Percentiles rank a stretch among this genome's conserved stretches.
phyloP scores from a whole-genome alignment of 1,284 basidiomycete species.

The Apiotrichum veenhuisii region DNA sequence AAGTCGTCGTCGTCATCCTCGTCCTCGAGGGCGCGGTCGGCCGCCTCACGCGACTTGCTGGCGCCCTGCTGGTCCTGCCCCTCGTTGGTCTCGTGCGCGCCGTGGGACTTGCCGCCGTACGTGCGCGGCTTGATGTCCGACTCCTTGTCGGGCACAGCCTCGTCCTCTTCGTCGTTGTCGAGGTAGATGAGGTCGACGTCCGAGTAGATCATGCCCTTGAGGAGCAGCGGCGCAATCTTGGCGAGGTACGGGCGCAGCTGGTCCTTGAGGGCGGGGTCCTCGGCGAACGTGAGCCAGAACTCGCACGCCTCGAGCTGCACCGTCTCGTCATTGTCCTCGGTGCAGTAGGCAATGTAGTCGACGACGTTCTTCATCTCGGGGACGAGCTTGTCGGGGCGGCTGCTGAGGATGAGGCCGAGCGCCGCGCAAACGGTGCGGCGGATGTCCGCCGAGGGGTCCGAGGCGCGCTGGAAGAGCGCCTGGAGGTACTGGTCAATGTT shows the following conservation, averaged over 20 bases:
- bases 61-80: constrained; percentile 24
- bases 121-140: constrained; percentile 94
- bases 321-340: constrained; percentile 91
- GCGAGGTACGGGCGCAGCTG: constrained; percentile 80
- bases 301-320: constrained; percentile 97
- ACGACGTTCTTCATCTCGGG: constrained; percentile 94
- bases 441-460: constrained; percentile 87
- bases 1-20: constrained; percentile 83
- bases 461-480: constrained; percentile 88
- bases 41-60: constrained; percentile 41
- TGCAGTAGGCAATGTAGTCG: constrained; percentile 98
- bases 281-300: constrained; percentile 99
- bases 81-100: constrained; percentile 60
- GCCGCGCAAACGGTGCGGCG: constrained; percentile 95
- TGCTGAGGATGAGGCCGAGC: constrained; percentile 85
- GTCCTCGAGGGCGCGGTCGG: constrained; percentile 53
- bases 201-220: constrained; percentile 96
- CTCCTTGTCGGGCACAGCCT: constrained; percentile 85
- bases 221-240: constrained; percentile 85
- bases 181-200: constrained; percentile 95
- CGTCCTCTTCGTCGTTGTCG: constrained; percentile 80
- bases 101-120: constrained; percentile 75
- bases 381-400: constrained; percentile 91
- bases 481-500: constrained; percentile 93
- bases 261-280: constrained; percentile 79